A percentile compares a stretch with the other conserved stretches of the same genome.
phyloP scores from a whole-genome alignment of 169 alveolate genomes.

The Theileria parva region DNA sequence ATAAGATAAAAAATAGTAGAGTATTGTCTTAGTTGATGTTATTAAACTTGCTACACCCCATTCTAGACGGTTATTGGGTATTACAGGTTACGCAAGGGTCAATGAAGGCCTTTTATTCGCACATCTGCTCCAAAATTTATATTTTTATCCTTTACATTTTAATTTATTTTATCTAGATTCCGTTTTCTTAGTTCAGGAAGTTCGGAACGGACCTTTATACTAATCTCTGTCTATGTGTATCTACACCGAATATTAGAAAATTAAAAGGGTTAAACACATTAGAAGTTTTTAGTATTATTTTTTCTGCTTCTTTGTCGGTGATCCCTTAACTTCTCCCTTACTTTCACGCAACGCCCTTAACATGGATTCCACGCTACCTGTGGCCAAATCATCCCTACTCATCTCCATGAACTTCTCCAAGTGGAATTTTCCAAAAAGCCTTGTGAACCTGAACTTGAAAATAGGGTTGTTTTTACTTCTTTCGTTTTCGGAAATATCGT shows the following conservation, averaged over 20 bases:
- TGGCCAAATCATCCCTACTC: slow-evolving; percentile 52
- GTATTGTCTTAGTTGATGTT: not conserved
- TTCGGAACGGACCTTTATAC: not conserved
- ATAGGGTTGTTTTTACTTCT: slow-evolving; percentile 69
- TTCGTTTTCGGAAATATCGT: slow-evolving; percentile 70
- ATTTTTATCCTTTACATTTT: too few species aligned
- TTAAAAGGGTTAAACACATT: not conserved
- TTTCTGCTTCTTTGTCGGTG: not conserved
- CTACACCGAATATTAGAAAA: not conserved
- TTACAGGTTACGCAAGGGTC: not conserved
- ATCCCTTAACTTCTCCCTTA: not conserved
- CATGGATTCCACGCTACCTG: slow-evolving; percentile 60
- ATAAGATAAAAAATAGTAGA: not conserved
- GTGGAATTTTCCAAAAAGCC: slow-evolving; percentile 59
- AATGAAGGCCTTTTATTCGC: not conserved
- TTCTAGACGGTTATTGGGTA: slow-evolving; percentile 11
- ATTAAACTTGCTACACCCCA: not conserved
- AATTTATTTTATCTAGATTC: not conserved
- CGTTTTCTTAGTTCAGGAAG: not conserved
- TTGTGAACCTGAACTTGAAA: slow-evolving; percentile 71
- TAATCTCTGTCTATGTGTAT: not conserved
- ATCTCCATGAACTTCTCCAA: slow-evolving; percentile 64
- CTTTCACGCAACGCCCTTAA: slow-evolving; percentile 14
- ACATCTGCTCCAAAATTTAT: not conserved
- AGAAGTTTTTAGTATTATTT: not conserved